These are phyloP conservation scores for Termitomyces sp. DNA, from an alignment of 768 basidiomycete genomes.

Conservation along the genomic window DNA sequence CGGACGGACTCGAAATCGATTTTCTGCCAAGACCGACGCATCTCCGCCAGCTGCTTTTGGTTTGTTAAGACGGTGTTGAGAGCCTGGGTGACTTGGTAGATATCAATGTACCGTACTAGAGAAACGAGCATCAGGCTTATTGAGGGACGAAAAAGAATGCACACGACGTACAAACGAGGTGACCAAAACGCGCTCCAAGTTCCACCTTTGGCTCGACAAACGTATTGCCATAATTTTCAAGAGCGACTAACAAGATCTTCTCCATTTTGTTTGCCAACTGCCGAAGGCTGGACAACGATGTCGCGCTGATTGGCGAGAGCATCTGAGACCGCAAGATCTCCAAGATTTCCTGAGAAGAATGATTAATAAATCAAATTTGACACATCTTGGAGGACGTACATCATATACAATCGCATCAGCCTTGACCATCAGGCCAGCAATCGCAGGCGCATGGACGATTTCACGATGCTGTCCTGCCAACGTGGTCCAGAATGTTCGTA, in stretches of 20 bases:
- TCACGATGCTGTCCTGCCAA: constrained; percentile 74
- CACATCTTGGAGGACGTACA: constrained; percentile 43
- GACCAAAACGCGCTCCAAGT: constrained; percentile 84
- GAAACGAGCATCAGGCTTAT: constrained; percentile 9
- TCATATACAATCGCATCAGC: constrained; percentile 90
- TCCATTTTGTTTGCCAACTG: constrained; percentile 90
- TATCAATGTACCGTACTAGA: constrained; percentile 84
- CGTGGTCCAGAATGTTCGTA: constrained; percentile 81
- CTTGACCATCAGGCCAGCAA: constrained; percentile 84
- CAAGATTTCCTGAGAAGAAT: constrained; percentile 64
- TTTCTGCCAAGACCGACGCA: constrained; percentile 84
- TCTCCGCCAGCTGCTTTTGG: constrained; percentile 77
- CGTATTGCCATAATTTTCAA: constrained; percentile 80
- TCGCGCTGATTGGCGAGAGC: constrained; percentile 66
- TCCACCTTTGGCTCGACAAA: constrained; percentile 92
- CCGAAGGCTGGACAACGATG: constrained; percentile 65
- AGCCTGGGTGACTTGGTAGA: constrained; percentile 88
- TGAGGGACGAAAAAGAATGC: neutral
- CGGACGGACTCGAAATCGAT: constrained; percentile 89
- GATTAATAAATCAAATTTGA: constrained; percentile 1
- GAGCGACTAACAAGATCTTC: constrained; percentile 74
- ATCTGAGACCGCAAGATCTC: constrained; percentile 82
- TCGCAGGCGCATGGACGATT: constrained; percentile 82
- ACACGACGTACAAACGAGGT: constrained; percentile 70
- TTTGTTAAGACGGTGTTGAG: constrained; percentile 84